phyloP scores from a whole-genome alignment of 768 basidiomycete species.

The Boletus sensibilis region DNA sequence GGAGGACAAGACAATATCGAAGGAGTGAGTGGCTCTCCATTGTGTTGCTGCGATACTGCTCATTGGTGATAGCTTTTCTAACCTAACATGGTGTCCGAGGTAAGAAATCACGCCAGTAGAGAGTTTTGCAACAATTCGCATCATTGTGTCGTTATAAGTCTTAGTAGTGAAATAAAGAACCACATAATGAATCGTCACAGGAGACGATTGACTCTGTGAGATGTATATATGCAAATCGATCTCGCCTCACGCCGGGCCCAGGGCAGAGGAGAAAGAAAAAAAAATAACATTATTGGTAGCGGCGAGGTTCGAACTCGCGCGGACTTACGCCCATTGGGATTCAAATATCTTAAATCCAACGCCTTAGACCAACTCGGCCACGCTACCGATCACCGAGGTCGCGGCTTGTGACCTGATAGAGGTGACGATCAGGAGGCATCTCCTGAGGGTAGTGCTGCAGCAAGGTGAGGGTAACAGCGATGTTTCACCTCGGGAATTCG shows the following conservation, averaged over 20 bases:
- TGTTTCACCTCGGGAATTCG: not conserved
- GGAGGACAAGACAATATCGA: slow-evolving; percentile 64
- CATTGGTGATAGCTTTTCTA: slow-evolving; percentile 30
- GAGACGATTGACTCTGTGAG: not conserved
- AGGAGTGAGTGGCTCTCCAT: slow-evolving; percentile 28
- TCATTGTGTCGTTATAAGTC: not conserved
- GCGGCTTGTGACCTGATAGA: not conserved
- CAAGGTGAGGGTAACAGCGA: not conserved
- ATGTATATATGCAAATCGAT: not conserved
- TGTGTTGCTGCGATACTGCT: slow-evolving; percentile 4
- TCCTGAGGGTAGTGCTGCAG: no score
- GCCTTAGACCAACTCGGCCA: slow-evolving; percentile 92
- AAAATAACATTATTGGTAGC: slow-evolving; percentile 49
- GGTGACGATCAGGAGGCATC: not conserved
- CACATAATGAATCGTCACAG: not conserved
- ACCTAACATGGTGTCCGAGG: not conserved
- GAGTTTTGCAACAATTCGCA: not conserved
- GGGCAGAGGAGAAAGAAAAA: not conserved
- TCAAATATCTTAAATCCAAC: slow-evolving; percentile 82
- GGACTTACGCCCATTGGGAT: slow-evolving; percentile 81
- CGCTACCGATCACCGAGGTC: slow-evolving; percentile 45
- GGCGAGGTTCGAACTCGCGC: slow-evolving; percentile 93
- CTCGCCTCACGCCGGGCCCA: not conserved
- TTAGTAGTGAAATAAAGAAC: not conserved
- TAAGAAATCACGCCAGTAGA: not conserved